These are phyloP conservation scores for Wickerhamiella vanderwaltii DNA, from an alignment of 805 yeast genomes.

Conservation along the genomic window DNA sequence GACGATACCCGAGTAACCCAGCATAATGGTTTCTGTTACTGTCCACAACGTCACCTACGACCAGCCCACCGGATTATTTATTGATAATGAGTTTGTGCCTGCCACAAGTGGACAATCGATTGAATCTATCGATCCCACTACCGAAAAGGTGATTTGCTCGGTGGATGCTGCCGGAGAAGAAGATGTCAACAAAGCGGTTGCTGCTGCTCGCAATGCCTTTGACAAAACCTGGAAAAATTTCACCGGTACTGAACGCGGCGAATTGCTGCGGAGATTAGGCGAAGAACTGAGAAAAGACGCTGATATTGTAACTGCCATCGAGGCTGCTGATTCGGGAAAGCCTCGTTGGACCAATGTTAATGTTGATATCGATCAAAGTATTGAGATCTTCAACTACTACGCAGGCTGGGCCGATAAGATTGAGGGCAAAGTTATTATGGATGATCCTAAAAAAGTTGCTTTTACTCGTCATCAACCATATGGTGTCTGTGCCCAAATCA, in stretches of 20 bases:
- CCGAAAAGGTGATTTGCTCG: slow-evolving; percentile 56
- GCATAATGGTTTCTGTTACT: slow-evolving; percentile 8
- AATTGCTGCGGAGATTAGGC: slow-evolving; percentile 56
- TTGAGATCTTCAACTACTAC: slow-evolving; percentile 46
- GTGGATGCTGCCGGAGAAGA: slow-evolving; percentile 66
- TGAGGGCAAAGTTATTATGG: slow-evolving; percentile 48
- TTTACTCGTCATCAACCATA: slow-evolving; percentile 57
- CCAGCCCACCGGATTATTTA: slow-evolving; percentile 70
- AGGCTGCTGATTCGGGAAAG: slow-evolving; percentile 84
- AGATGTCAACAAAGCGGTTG: slow-evolving; percentile 77
- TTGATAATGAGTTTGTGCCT: slow-evolving; percentile 49
- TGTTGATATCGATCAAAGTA: slow-evolving; percentile 45
- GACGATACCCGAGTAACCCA: too few relatives aligned
- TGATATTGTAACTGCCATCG: slow-evolving; percentile 66
- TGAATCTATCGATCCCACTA: slow-evolving; percentile 58
- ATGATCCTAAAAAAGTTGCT: slow-evolving; percentile 46
- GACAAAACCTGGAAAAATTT: slow-evolving; percentile 50
- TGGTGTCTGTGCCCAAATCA: slow-evolving; percentile 56
- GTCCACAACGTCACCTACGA: slow-evolving; percentile 33
- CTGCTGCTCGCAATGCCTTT: slow-evolving; percentile 72
- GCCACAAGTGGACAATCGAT: slow-evolving; percentile 49
- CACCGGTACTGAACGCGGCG: slow-evolving; percentile 58
- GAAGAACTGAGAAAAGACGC: slow-evolving; percentile 62
- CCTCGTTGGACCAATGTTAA: slow-evolving; percentile 31
- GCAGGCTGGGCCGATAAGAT: slow-evolving; percentile 71